phyloP scores from a whole-genome alignment of 2,329 filamentous ascomycete species.

The Anisogramma anomala region DNA sequence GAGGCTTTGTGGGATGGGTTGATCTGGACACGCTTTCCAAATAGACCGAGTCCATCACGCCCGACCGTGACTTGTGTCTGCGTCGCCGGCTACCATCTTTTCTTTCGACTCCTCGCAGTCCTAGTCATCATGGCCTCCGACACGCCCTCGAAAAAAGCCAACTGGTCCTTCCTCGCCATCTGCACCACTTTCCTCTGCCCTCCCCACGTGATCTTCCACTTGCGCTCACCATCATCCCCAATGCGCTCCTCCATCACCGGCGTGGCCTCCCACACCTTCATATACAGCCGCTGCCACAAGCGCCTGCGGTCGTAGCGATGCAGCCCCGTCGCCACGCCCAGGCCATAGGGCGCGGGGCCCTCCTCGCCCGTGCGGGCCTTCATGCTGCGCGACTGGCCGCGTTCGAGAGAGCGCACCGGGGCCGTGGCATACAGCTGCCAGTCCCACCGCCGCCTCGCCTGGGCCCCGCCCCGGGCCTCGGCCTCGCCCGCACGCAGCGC shows the following conservation, averaged over 20 bases:
- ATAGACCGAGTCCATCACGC: too few relatives aligned
- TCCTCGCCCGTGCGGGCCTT: conserved; percentile 27
- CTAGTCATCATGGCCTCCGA: not conserved
- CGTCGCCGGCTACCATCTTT: too few relatives aligned
- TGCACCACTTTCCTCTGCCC: conserved; percentile 19
- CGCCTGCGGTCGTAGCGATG: conserved; percentile 26
- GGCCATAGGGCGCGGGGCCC: conserved; percentile 25
- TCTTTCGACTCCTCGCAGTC: too few relatives aligned
- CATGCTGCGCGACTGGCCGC: conserved; percentile 23
- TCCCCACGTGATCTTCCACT: conserved; percentile 37
- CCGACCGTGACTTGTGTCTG: too few relatives aligned
- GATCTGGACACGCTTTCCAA: too few relatives aligned
- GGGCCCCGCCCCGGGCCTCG: too few relatives aligned
- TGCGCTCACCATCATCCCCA: not conserved
- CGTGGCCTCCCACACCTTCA: conserved; percentile 32
- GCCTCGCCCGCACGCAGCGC: too few relatives aligned
- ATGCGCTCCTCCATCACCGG: conserved; percentile 28
- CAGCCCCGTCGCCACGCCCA: conserved; percentile 22
- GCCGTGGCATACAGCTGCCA: conserved; percentile 33
- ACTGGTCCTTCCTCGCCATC: conserved; percentile 24
- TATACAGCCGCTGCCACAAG: conserved; percentile 37
- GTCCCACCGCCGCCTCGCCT: conserved; percentile 21
- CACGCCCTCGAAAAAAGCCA: conserved; percentile 38
- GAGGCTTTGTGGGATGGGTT: too few relatives aligned
- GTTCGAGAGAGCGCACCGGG: conserved; percentile 29